Base-by-base conservation (phyloP, 768 basidiomycete genomes). In the Mycena galopus region DNA sequence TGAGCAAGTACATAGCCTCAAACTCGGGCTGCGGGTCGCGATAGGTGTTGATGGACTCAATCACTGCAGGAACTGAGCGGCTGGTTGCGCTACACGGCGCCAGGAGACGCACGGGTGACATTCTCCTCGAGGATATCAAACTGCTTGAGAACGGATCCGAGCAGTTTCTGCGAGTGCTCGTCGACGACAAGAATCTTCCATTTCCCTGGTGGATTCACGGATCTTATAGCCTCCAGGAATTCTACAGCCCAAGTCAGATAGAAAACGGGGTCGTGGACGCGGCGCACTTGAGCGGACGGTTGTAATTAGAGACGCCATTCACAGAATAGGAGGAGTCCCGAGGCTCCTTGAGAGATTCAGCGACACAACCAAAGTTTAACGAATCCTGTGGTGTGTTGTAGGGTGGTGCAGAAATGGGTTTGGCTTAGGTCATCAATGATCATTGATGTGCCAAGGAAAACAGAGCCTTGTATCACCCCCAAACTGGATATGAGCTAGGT, bases 121-220 rank as follows among this genome's bases (percentile, higher is more conserved):
- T 97, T 97, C 87, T 98, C 96, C 81, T 96, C 93, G 67, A 99
- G 82, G 67, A 99, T 94, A 81, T 99, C 97, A 77, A 94, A 96
- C 79, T 95, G 93, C 83, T 96, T 96, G 76, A 98, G 87, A 4
- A 97, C 95, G 11, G 93, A 90, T 72, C 92, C 89, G 56, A 99
- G 82, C 65, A 99, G 84, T 79, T 88, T 91, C 82, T 96, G 93
- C 29, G 96, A 93, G 82, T 95, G 90, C 75, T 96, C 95, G 81
- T 99, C 98, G 64, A 99, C 94, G 70, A 99, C 96, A 53, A 99
- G 90, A 76, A 98, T 94, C 89, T 99, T 99, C 98, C 98, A 99
- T 88, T 90, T 86, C 69, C 90, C 91, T 23, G 93, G 91, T 3
- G 97, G 95, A 78, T 93, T 91, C 57, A 96, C 95, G 55, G 94